A percentile compares a stretch with the other conserved stretches of the same genome.
phyloP scores from a whole-genome alignment of 2,329 filamentous ascomycete genomes.

The Colletotrichum nymphaeae region DNA sequence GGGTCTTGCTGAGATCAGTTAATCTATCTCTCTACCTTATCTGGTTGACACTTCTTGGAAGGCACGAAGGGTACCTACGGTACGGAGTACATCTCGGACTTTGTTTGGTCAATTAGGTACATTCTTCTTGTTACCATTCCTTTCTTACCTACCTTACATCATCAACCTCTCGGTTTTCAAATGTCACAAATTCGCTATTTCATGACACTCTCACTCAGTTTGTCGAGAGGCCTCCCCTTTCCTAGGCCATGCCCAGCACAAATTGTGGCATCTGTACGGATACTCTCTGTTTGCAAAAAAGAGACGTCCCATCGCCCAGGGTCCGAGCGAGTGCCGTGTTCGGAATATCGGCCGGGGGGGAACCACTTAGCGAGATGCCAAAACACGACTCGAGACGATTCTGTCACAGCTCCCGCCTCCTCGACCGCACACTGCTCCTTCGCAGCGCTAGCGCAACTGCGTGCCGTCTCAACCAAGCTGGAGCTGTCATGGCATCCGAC shows the following conservation, averaged over 20 bases:
- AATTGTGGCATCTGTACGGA: not conserved
- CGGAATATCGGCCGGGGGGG: conserved; percentile 25
- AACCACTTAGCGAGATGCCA: conserved; percentile 40
- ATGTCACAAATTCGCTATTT: not conserved
- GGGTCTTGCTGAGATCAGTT: not conserved
- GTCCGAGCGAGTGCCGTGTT: conserved; percentile 25
- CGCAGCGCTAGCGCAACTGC: not conserved
- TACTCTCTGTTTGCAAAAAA: not conserved
- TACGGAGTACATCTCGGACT: not conserved
- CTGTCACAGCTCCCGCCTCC: conserved; percentile 53
- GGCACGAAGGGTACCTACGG: no score
- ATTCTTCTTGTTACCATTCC: not conserved
- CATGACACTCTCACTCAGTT: not conserved
- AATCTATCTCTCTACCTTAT: not conserved
- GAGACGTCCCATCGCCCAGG: not conserved
- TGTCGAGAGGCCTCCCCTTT: conserved; percentile 14
- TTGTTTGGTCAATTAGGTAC: not conserved
- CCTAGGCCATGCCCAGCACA: not conserved
- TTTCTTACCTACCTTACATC: not conserved
- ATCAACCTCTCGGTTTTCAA: not conserved
- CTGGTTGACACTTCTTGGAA: not conserved
- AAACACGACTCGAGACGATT: conserved; percentile 63
- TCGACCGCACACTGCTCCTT: conserved; percentile 16
- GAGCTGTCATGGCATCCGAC: conserved; percentile 6
- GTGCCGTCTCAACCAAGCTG: not conserved